A percentile compares a stretch with the other conserved stretches of the same genome.
Evolutionary conservation across 139 green algal species (phyloP).

Genomic region (Chlamydomonas sp.): DNA sequence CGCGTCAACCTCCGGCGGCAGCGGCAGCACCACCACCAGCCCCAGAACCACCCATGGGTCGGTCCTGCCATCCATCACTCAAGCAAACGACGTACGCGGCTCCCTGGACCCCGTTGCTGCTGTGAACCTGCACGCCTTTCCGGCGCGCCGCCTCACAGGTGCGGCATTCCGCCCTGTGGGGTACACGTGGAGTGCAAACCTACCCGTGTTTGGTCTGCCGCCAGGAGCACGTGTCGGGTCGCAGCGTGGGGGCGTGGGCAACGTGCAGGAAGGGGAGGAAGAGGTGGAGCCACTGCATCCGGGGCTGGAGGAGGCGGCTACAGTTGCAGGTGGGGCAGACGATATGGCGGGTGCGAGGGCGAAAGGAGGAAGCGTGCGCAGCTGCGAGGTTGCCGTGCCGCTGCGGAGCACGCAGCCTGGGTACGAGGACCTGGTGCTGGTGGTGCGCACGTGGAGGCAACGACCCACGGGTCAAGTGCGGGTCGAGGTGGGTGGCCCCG

Average conservation of each 20-base stretch:
- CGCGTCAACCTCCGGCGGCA: not conserved
- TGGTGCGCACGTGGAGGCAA: conserved; percentile 35
- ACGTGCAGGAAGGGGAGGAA: not conserved
- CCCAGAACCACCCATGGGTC: too few relatives aligned
- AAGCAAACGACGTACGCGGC: conserved; percentile 5
- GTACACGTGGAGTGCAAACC: conserved; percentile 7
- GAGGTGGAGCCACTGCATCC: conserved; percentile 46
- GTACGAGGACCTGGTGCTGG: conserved; percentile 17
- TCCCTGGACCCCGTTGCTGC: not conserved
- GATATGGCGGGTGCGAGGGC: not conserved
- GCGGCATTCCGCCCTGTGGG: conserved; percentile 8
- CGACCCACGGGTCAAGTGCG: conserved; percentile 17
- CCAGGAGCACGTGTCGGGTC: not conserved
- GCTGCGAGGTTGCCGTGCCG: conserved; percentile 11
- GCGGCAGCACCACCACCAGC: not conserved
- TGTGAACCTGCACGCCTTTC: conserved; percentile 17
- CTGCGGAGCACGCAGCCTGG: not conserved
- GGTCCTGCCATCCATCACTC: too few relatives aligned
- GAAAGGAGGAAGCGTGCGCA: not conserved
- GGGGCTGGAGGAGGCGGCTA: not conserved
- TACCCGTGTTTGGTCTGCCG: conserved; percentile 19
- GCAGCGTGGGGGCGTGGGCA: not conserved
- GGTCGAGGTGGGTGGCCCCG: conserved; percentile 39
- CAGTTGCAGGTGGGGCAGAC: not conserved
- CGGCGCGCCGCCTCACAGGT: conserved; percentile 5